Percentiles rank a stretch among this genome's conserved stretches.
phyloP scores from a whole-genome alignment of 1,139 yeast genomes.

The Taphrina populina region DNA sequence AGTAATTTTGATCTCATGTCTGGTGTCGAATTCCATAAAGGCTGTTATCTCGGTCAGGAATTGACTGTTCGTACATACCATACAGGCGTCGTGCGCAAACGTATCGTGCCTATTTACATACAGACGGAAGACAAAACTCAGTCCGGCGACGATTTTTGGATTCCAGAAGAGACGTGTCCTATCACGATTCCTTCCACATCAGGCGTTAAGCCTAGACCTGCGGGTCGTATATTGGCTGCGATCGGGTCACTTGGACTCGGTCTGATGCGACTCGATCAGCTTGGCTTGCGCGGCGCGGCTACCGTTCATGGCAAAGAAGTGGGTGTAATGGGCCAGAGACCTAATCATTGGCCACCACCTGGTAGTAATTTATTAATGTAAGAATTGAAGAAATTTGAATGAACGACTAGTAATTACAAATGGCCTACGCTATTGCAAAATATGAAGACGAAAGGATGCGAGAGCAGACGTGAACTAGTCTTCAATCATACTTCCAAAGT shows the following conservation, averaged over 20 bases:
- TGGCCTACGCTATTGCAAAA: conserved; percentile 1
- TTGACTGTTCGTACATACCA: conserved; percentile 84
- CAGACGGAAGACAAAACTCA: neutral
- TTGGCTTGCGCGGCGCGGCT: neutral
- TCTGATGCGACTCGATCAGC: conserved; percentile 53
- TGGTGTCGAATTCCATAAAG: conserved; percentile 83
- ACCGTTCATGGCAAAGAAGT: neutral
- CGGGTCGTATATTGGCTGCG: conserved; percentile 61
- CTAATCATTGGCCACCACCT: conserved; percentile 17
- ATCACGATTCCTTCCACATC: conserved; percentile 3
- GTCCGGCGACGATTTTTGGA: neutral
- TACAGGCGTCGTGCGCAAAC: conserved; percentile 75
- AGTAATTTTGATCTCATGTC: conserved; percentile 76
- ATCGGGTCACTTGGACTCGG: conserved; percentile 68
- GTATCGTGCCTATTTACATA: conserved; percentile 68
- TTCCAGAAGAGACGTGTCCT: neutral
- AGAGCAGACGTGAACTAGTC: too few species aligned
- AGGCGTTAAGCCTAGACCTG: conserved; percentile 47
- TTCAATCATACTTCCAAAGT: conserved; percentile 19
- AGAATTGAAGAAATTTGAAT: too few species aligned
- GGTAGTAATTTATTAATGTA: too few species aligned
- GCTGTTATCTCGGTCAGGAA: conserved; percentile 96
- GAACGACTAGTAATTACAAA: neutral
- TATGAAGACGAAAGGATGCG: too few species aligned
- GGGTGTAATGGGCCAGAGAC: neutral